Conservation (phyloP, 768 basidiomycete genomes). For the Rhodotorula diobovata region DNA sequence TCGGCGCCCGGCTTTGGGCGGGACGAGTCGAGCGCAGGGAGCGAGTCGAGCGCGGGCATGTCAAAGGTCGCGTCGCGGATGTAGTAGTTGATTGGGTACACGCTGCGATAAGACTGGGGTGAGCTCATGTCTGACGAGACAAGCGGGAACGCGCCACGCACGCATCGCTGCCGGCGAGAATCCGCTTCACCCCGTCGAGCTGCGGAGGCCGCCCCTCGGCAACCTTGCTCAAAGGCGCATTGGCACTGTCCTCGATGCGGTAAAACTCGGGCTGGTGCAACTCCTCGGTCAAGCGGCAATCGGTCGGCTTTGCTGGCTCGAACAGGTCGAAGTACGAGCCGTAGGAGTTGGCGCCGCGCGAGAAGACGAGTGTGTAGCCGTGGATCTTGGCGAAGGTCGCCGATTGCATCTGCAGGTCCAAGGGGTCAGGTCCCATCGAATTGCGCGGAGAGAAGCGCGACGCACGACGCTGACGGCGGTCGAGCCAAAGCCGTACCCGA, state of each 20-base stretch:
- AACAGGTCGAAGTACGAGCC: slow-evolving; percentile 22
- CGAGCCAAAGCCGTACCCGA: slow-evolving; percentile 5
- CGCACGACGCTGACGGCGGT: not conserved
- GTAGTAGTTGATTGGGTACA: not conserved
- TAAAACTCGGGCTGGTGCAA: slow-evolving; percentile 2
- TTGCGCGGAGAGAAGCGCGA: not conserved
- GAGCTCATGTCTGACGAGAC: not conserved
- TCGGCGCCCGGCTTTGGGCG: not conserved
- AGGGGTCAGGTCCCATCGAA: too few relatives aligned
- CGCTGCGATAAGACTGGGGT: not conserved
- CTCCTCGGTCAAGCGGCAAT: slow-evolving; percentile 4
- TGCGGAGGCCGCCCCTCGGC: not conserved
- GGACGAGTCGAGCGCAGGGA: slow-evolving; percentile 11
- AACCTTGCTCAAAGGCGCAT: not conserved
- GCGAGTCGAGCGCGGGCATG: slow-evolving; percentile 2
- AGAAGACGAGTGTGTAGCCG: slow-evolving; percentile 15
- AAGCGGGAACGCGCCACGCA: not conserved
- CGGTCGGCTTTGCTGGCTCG: not conserved
- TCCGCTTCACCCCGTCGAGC: not conserved
- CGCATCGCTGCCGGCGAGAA: slow-evolving; percentile 4
- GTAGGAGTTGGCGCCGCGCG: slow-evolving; percentile 8
- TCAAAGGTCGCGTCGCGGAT: not conserved
- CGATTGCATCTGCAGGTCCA: not conserved
- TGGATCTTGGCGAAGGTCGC: slow-evolving; percentile 12
- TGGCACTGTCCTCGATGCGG: not conserved